Evolutionary conservation across 176 grass and related monocot genomes (phyloP), one percentile per base, ranked within the genome.

Genomic region (Elaeis guineensis): DNA sequence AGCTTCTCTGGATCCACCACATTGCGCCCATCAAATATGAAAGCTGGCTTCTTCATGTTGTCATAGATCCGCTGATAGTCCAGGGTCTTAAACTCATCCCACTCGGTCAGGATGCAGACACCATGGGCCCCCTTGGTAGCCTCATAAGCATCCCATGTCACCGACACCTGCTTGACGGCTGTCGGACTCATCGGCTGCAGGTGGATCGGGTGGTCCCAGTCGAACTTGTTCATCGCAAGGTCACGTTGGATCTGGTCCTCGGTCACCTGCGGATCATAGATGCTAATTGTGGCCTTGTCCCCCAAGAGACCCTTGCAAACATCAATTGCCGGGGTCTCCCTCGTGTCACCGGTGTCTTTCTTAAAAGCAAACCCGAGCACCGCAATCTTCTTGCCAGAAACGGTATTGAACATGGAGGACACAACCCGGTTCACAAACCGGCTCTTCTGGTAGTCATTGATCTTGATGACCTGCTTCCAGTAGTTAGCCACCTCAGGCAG

Each of bases 331-430:
- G 83, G 78, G 0, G 83, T 86, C 66, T 86, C 83, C 64, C 83
- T 73, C 0, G 83, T 86, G 61, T 86, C 83, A 19, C 83, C 83
- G 0, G 83, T 86, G 21, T 86, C 83, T 63, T 86, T 86, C 75
- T 86, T 86, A 58, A 82, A 86, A 3, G 78, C 83, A 61, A 86
- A 82, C 25, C 83, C 83, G 1, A 86, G 83, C 17, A 86, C 78
- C 8, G 74, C 83, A 39, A 86, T 86, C 83, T 82, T 82, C 66
- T 86, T 86, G 39, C 78, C 78, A 5, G 78, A 63, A 17, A 86
- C 78, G 1, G 83, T 86, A 55, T 86, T 86, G 74, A 86, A 86
- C 83, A 86, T 86, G 69, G 83, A 86, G 57, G 83, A 55, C 14
- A 86, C 83, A 6, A 86, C 69, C 1, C 83, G 78, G 74, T 86